Percentiles rank a stretch among this genome's conserved stretches.
These are phyloP conservation scores for Ophiocordyceps robertsii DNA, from an alignment of 2,329 filamentous ascomycete species.

Conservation along the genomic window DNA sequence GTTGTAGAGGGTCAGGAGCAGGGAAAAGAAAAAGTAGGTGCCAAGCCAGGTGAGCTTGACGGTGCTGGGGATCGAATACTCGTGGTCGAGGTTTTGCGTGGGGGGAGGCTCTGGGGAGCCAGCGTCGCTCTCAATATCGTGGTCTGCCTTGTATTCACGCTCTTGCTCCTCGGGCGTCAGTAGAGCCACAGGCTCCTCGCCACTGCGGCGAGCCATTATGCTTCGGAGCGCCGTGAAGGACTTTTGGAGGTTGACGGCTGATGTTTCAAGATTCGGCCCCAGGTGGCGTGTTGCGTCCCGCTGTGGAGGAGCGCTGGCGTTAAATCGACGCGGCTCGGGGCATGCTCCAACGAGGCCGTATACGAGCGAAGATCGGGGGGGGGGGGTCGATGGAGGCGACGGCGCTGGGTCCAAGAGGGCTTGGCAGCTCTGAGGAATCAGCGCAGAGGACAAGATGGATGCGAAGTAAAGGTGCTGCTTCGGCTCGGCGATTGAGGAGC, in stretches of 20 bases:
- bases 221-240: background rate
- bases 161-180: constrained; percentile 18
- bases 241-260: background rate
- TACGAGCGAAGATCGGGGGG: no score
- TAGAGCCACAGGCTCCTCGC: constrained; percentile 17
- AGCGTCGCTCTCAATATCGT: constrained; percentile 19
- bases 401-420: no score
- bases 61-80: constrained; percentile 29
- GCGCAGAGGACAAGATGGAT: no score
- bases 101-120: constrained; percentile 13
- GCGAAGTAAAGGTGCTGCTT: no score
- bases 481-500: no score
- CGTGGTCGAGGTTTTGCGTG: constrained; percentile 25
- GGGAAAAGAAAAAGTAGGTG: constrained; percentile 36
- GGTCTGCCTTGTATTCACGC: constrained; percentile 13
- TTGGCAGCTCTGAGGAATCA: no score
- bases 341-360: no score
- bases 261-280: background rate
- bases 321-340: no score
- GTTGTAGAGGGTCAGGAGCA: constrained; percentile 42
- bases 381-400: no score
- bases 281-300: background rate
- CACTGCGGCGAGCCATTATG: constrained; percentile 18
- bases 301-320: no score
- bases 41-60: constrained; percentile 36